phyloP scores from a whole-genome alignment of 1,139 yeast genomes.

The Candida smagusa region DNA sequence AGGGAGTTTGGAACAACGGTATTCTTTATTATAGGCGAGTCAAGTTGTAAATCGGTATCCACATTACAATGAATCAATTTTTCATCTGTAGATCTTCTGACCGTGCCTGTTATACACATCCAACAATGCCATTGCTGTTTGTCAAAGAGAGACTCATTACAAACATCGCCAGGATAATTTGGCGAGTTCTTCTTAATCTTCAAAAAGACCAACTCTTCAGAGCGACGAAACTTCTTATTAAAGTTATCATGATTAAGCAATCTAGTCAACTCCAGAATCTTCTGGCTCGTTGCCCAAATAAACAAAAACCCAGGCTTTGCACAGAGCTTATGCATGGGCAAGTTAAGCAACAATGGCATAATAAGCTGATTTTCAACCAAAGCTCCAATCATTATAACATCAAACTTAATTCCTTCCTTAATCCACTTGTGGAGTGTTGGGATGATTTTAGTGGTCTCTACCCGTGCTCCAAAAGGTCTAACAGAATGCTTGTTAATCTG shows the following conservation, averaged over 20 bases:
- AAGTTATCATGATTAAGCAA: constrained; percentile 50
- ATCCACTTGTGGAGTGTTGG: constrained; percentile 62
- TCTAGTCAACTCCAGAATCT: constrained; percentile 59
- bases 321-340: constrained; percentile 72
- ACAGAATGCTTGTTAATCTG: constrained; percentile 46
- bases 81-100: constrained; percentile 77
- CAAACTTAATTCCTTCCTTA: constrained; percentile 58
- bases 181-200: constrained; percentile 60
- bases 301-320: constrained; percentile 84
- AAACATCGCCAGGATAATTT: constrained; percentile 49
- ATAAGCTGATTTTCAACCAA: constrained; percentile 68
- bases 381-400: constrained; percentile 90
- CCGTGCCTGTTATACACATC: constrained; percentile 96
- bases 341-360: constrained; percentile 52
- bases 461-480: constrained; percentile 64
- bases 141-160: constrained; percentile 26
- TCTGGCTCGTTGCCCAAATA: constrained; percentile 80
- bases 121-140: constrained; percentile 89
- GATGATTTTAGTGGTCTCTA: constrained; percentile 50
- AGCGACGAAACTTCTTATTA: constrained; percentile 75
- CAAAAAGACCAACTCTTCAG: constrained; percentile 78
- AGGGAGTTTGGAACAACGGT: constrained; percentile 68
- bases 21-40: constrained; percentile 23
- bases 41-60: constrained; percentile 80
- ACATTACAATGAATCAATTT: constrained; percentile 89